Base-by-base conservation (phyloP, 2,329 filamentous ascomycete species). In the Epichloe amarillans region DNA sequence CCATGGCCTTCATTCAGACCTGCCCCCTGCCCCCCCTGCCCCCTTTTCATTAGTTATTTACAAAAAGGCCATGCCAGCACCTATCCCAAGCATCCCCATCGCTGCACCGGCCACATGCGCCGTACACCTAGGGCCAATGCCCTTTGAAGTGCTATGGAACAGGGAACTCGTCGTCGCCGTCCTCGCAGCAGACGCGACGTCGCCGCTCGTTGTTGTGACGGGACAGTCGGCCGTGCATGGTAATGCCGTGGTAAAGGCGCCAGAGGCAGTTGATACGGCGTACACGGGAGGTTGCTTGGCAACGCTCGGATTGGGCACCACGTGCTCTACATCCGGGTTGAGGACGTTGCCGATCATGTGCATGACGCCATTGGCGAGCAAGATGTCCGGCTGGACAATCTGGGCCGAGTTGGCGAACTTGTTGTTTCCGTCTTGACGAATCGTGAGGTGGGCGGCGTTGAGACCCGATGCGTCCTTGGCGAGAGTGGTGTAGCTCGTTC, bases 321-420 rank as follows among this genome's bases (percentile, higher is more conserved):
- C 63, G 3, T 56, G 56, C 14, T 64, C 52, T 4, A 60, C 65
- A 38, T 70, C 60, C 1, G 71, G 73, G 58, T 72, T 75, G 33
- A 77, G 63, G 7, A 75, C 71, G 51, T 68, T 70, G 59, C 82
- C 77, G 51, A 81, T 69, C 43, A 81, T 66, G 60, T 82, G 79
- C 19, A 80, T 62, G 46, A 81, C 75, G 39, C 78, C 78, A 57
- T 80, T 80, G 50, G 74, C 71, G 44, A 78, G 62, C 15, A 82
- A 64, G 35, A 78, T 69, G 55, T 81, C 75, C 1, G 72, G 66
- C 53, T 70, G 65, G n/a, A 75, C 63, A 23, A 82, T 66, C 57
- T 73, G 69, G 3, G 76, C 76, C n/a, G 70, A 68, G 66, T 79
- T 76, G 57, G 77, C 63, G 54, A 68, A 76, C 59, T 71, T 75